Evolutionary conservation across 2,329 filamentous ascomycete species (phyloP), one percentile per base, ranked within the genome.

Genomic region (Cordyceps militaris): DNA sequence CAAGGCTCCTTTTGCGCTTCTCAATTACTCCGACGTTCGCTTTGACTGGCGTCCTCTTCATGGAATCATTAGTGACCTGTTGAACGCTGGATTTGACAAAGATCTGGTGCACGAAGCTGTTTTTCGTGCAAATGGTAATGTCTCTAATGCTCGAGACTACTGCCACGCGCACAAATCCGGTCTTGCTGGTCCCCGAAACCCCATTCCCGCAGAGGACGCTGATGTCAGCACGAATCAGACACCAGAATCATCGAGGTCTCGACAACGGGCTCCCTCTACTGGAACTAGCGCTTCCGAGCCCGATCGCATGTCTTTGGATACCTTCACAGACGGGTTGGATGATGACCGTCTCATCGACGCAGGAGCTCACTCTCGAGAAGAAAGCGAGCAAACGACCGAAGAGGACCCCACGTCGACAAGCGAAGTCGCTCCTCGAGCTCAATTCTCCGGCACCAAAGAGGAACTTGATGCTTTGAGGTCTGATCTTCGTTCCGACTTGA

Each of bases 401-500:
- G 16, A 23, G 32, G n/a, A n/a, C n/a, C n/a, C n/a, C n/a, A n/a
- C n/a, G n/a, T 40, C 38, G 24, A 42, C 38, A 10, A 42, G 23
- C 10, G 38, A 57, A n/a, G 23, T 26, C 8, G 3, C 26, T 13
- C 10, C 43, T 16, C 26, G 19, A 36, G 43, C 40, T 13, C 36
- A 63, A 14, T 59, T 65, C 24, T 54, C 66, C 50, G 63, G 62
- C 26, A 65, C 88, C 0, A 79, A 91, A 58, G 89, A 97, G 59
- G 87, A 91, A 62, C 77, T 99, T 7, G 89, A 96, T 61, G 81
- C 82, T 34, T 82, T 89, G 69, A 85, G 94, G 47, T 78, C 81
- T 4, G 80, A 79, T n/a, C 77, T 97, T 42, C 84, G 90, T 40
- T 79, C 83, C 21, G 86, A 89, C 57, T 74, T 97, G 56, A 92